These are phyloP conservation scores for Lolium rigidum DNA, from an alignment of 176 grass and related monocot genomes.

Conservation along the genomic window DNA sequence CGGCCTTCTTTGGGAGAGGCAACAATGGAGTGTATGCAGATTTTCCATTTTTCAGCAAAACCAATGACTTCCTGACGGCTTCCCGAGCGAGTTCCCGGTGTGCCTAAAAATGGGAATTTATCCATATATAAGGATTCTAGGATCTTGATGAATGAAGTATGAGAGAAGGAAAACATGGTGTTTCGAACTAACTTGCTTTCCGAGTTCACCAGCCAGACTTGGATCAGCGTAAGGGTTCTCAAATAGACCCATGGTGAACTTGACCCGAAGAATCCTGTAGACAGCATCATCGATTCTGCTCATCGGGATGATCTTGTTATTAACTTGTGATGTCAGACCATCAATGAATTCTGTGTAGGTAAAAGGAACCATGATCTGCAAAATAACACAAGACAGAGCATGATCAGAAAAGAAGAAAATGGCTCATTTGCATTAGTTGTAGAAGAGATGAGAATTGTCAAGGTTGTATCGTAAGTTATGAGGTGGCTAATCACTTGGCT, in stretches of 20 bases:
- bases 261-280: conserved; percentile 64
- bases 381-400: not conserved
- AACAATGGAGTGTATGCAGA: conserved; percentile 33
- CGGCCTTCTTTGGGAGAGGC: conserved; percentile 69
- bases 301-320: conserved; percentile 40
- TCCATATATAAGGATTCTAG: not conserved
- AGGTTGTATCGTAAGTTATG: not conserved
- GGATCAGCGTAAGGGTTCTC: conserved; percentile 68
- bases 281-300: conserved; percentile 82
- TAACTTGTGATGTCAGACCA: not conserved
- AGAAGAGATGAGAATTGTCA: not conserved
- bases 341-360: conserved; percentile 44
- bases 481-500: not conserved
- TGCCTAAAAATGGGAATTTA: conserved; percentile 41
- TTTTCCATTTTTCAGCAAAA: conserved; percentile 77
- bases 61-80: conserved; percentile 74
- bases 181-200: conserved; percentile 21
- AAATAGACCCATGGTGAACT: conserved; percentile 77
- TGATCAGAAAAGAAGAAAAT: not conserved
- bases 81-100: conserved; percentile 67
- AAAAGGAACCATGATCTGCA: conserved; percentile 24
- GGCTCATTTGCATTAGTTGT: not conserved
- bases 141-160: not conserved
- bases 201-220: conserved; percentile 61
- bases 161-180: not conserved